Base-by-base conservation (phyloP, 164 flowering plant genomes). In the Cinnamomum micranthum region DNA sequence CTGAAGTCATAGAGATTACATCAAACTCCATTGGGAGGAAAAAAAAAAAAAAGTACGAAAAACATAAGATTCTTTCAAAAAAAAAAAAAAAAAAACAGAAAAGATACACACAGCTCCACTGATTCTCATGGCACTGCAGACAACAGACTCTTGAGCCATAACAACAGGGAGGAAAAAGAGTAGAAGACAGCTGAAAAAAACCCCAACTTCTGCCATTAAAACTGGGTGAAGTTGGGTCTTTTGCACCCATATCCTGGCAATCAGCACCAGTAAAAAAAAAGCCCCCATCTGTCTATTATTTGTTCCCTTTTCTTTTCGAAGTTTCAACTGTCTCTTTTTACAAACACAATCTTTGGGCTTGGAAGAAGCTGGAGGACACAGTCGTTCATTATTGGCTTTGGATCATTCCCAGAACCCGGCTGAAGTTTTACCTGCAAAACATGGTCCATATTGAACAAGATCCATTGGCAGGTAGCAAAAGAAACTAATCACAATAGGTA, bases 381-480 rank as follows among this genome's bases (percentile, higher is more conserved):
- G 76, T 75, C 74, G 13, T 80, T 83, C 78, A 74, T 58, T 24
- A 31, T 65, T 41, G 86, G 81, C 70, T 84, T 84, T 64, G 83
- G 82, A 55, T 83, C 75, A 33, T 50, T 71, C 28, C 74, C 81
- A 2, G 82, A 81, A 73, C 78, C 85, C 19, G 84, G 85, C 63
- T 74, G 78, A 51, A 86, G 85, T 79, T 72, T 85, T 75, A 89
- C 67, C 92, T 88, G 87, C 77, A 73, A 75, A 67, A 73, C 28
- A 13, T 9, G 11, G n/a, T 68, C 59, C 52, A 31, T 41, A 63
- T 69, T 19, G 55, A 47, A 31, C 69, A 67, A 6, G 22, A 12
- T 15, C 7, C 60, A 55, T 20, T 55, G 60, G n/a, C 20, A 55
- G n/a, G 60, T 14, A 55, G 60, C n/a, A 55, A 14, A 20, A 15